Conservation (phyloP, 1,139 yeast genomes). For the Candida freyschussii region DNA sequence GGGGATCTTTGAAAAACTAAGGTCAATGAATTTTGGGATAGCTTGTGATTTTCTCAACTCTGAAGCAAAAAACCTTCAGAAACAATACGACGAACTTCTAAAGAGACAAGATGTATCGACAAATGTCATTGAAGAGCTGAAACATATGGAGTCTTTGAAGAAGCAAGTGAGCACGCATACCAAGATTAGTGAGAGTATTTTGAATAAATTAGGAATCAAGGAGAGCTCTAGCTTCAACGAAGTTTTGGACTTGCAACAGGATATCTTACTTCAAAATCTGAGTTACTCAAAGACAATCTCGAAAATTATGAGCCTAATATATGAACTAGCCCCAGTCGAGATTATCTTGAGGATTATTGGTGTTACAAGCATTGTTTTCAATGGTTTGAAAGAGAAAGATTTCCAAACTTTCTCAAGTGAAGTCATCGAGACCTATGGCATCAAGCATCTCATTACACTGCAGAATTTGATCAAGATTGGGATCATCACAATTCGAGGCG, state of each 20-base stretch:
- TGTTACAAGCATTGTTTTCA: conserved; percentile 53
- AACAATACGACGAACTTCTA: conserved; percentile 53
- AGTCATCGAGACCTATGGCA: conserved; percentile 56
- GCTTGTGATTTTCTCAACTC: conserved; percentile 71
- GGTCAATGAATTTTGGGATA: conserved; percentile 70
- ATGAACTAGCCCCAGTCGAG: conserved; percentile 13
- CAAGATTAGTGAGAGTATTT: conserved; percentile 64
- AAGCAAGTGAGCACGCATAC: conserved; percentile 73
- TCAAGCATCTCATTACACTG: conserved; percentile 38
- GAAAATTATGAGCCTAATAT: conserved; percentile 45
- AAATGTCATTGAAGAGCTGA: conserved; percentile 65
- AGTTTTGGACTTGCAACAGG: conserved; percentile 69
- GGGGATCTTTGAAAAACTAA: conserved; percentile 10
- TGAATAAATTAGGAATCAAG: conserved; percentile 28
- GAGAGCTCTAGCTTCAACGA: conserved; percentile 42
- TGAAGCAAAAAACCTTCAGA: conserved; percentile 66
- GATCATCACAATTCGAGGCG: conserved; percentile 28
- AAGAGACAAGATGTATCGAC: conserved; percentile 60
- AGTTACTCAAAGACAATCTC: conserved; percentile 51
- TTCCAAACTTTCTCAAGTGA: conserved; percentile 44
- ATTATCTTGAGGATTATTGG: conserved; percentile 44
- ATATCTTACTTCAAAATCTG: conserved; percentile 50
- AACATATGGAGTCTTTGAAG: conserved; percentile 64
- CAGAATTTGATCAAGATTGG: conserved; percentile 38
- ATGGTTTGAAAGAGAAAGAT: conserved; percentile 62